Percentiles rank a stretch among this genome's conserved stretches.
Evolutionary conservation across 441 rosid species (phyloP).

Genomic region (Pelargonium australe): DNA sequence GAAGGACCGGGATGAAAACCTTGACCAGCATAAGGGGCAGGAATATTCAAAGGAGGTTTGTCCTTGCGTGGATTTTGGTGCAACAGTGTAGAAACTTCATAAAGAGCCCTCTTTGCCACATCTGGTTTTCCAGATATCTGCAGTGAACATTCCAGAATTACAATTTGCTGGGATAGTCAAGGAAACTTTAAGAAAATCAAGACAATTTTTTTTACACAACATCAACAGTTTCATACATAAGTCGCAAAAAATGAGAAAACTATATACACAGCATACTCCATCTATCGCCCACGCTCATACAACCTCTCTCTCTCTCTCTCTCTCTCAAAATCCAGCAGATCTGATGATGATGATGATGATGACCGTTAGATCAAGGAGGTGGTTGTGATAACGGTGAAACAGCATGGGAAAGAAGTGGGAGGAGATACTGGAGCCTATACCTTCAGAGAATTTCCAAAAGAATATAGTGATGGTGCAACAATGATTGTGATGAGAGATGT

Average conservation of each 20-base stretch:
- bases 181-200: not conserved
- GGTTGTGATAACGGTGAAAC: too few relatives aligned
- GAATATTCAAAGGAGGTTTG: constrained; percentile 28
- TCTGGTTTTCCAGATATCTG: constrained; percentile 49
- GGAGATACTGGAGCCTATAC: too few relatives aligned
- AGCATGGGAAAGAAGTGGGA: too few relatives aligned
- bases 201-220: not conserved
- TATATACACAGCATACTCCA: not conserved
- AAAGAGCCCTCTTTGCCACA: constrained; percentile 47
- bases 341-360: not conserved
- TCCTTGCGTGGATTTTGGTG: constrained; percentile 58
- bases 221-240: not conserved
- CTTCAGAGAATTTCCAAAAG: too few relatives aligned
- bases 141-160: constrained; percentile 27
- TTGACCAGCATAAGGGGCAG: constrained; percentile 30
- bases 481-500: too few relatives aligned
- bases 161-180: constrained; percentile 17
- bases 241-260: not conserved
- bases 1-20: constrained; percentile 30
- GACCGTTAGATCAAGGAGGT: not conserved
- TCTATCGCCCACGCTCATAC: not conserved
- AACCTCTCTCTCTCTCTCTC: not conserved
- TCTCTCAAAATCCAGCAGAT: not conserved
- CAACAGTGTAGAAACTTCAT: constrained; percentile 45
- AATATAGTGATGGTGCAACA: too few relatives aligned